Percentiles rank a stretch among this genome's conserved stretches.
Evolutionary conservation across 2,329 filamentous ascomycete species (phyloP).

Genomic region (Pseudocercospora macadamiae): DNA sequence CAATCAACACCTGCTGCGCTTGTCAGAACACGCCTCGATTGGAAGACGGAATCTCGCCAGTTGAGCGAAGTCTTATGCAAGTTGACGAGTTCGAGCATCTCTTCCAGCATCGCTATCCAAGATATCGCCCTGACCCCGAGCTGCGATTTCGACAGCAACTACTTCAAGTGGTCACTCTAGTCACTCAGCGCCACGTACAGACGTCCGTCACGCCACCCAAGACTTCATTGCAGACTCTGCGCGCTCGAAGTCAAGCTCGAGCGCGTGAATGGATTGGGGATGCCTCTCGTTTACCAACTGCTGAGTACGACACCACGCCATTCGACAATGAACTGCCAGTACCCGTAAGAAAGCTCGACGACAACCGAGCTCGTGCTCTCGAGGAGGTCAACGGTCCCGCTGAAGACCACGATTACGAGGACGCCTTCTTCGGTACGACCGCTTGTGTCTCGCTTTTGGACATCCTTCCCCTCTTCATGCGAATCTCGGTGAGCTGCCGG

Average conservation of each 20-base stretch:
- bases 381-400: conserved; percentile 26
- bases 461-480: conserved; percentile 53
- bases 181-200: conserved; percentile 47
- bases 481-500: conserved; percentile 47
- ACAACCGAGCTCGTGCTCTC: conserved; percentile 31
- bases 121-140: conserved; percentile 40
- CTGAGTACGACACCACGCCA: conserved; percentile 4
- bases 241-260: conserved; percentile 42
- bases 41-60: neutral
- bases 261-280: conserved; percentile 34
- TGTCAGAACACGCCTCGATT: conserved; percentile 15
- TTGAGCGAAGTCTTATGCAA: conserved; percentile 24
- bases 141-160: conserved; percentile 54
- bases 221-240: conserved; percentile 41
- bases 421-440: conserved; percentile 42
- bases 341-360: conserved; percentile 18
- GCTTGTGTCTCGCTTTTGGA: conserved; percentile 41
- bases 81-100: conserved; percentile 48
- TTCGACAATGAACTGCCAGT: conserved; percentile 26
- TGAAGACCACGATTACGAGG: conserved; percentile 30
- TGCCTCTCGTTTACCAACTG: conserved; percentile 25
- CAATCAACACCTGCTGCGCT: conserved; percentile 48
- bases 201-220: conserved; percentile 43
- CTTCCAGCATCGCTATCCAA: conserved; percentile 46
- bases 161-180: conserved; percentile 51